A percentile compares a stretch with the other conserved stretches of the same genome.
Evolutionary conservation across 164 flowering plant genomes (phyloP).

Genomic region (Litsea cubeba): DNA sequence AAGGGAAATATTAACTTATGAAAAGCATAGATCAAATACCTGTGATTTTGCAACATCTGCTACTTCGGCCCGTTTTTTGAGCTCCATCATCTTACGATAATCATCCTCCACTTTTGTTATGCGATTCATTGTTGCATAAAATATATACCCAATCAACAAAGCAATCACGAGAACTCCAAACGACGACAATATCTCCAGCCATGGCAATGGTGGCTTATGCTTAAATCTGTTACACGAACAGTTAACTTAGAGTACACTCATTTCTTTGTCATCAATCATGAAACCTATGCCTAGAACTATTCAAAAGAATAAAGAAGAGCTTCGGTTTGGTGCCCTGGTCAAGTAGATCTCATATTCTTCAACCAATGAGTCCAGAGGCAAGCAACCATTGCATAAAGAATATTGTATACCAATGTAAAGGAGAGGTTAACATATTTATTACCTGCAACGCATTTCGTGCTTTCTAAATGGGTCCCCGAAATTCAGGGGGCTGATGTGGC

Average conservation of each 20-base stretch:
- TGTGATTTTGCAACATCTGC: constrained; percentile 93
- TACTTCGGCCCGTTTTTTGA: constrained; percentile 79
- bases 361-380: background rate
- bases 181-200: constrained; percentile 55
- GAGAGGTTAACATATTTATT: constrained; percentile 9
- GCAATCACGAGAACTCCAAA: constrained; percentile 66
- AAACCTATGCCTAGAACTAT: background rate
- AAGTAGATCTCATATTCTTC: background rate
- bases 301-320: background rate
- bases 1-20: background rate
- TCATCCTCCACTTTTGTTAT: constrained; percentile 84
- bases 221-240: constrained; percentile 56
- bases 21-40: constrained; percentile 20
- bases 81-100: constrained; percentile 65
- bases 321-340: background rate
- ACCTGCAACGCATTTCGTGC: constrained; percentile 99
- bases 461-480: constrained; percentile 93
- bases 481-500: constrained; percentile 57
- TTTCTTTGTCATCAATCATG: background rate
- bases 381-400: background rate
- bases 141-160: constrained; percentile 65
- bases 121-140: constrained; percentile 70
- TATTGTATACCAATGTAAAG: background rate
- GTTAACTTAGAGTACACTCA: constrained; percentile 1
- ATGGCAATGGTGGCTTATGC: constrained; percentile 72